These are phyloP conservation scores for Purpureocillium takamizusanense DNA, from an alignment of 2,329 filamentous ascomycete genomes.

Conservation along the genomic window DNA sequence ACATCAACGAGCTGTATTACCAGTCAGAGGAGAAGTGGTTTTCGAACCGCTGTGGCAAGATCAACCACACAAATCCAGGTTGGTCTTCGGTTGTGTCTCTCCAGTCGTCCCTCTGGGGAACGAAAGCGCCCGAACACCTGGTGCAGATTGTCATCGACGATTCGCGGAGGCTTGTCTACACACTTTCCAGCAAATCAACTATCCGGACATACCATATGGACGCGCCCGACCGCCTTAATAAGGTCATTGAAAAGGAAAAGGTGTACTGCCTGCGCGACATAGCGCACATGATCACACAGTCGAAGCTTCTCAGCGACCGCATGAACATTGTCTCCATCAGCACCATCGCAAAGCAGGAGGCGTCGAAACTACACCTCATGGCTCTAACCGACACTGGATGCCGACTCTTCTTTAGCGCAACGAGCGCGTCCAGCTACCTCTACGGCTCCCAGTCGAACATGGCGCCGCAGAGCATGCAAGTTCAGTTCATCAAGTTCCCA, in stretches of 20 bases:
- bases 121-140: constrained; percentile 53
- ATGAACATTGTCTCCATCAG: constrained; percentile 77
- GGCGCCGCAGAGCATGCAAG: constrained; percentile 89
- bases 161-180: constrained; percentile 79
- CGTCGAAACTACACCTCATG: constrained; percentile 78
- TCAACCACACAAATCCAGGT: constrained; percentile 74
- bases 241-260: constrained; percentile 58
- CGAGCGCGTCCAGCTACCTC: constrained; percentile 62
- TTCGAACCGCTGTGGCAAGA: constrained; percentile 74
- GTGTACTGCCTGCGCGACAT: constrained; percentile 60
- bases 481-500: constrained; percentile 94
- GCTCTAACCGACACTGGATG: constrained; percentile 86
- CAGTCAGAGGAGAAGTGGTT: constrained; percentile 98
- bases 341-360: constrained; percentile 70
- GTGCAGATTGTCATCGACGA: constrained; percentile 82
- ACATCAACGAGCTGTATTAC: constrained; percentile 90
- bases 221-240: constrained; percentile 47
- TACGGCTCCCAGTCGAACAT: constrained; percentile 49
- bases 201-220: constrained; percentile 90
- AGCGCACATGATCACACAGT: constrained; percentile 73
- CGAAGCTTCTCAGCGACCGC: constrained; percentile 59
- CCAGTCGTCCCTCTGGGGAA: constrained; percentile 39
- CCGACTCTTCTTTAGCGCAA: constrained; percentile 85
- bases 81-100: constrained; percentile 55
- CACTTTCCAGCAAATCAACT: constrained; percentile 77